A percentile compares a stretch with the other conserved stretches of the same genome.
Conservation (phyloP, 345 rosid genomes). For the Turritis glabra region DNA sequence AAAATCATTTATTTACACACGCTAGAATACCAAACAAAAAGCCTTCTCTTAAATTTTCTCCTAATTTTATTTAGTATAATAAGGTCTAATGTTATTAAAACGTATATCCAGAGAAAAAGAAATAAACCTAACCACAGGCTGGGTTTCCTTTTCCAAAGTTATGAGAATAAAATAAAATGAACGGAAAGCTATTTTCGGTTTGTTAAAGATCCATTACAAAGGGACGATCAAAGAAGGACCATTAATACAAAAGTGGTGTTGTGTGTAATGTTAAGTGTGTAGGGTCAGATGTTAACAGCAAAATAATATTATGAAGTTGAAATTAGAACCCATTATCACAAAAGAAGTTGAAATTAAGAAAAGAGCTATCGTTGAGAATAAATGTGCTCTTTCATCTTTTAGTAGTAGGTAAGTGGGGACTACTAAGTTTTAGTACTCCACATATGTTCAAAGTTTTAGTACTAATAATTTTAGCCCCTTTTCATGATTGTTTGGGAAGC, state of each 20-base stretch:
- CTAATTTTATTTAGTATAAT: neutral
- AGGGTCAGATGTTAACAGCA: slow-evolving; percentile 35
- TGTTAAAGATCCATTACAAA: slow-evolving; percentile 35
- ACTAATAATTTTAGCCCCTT: slow-evolving; percentile 19
- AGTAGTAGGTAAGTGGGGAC: slow-evolving; percentile 37
- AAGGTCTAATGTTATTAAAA: slow-evolving; percentile 8
- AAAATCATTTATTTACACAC: slow-evolving; percentile 16
- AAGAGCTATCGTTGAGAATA: slow-evolving; percentile 2
- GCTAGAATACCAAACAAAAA: slow-evolving; percentile 1
- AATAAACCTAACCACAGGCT: slow-evolving; percentile 24
- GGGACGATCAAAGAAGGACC: slow-evolving; percentile 24
- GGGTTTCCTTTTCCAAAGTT: slow-evolving; percentile 23
- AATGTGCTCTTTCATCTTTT: slow-evolving; percentile 30
- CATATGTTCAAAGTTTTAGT: slow-evolving; percentile 32
- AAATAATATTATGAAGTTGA: slow-evolving; percentile 22
- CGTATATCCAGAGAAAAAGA: slow-evolving; percentile 26
- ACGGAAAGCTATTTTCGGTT: slow-evolving; percentile 30
- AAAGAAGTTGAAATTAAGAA: slow-evolving; percentile 5
- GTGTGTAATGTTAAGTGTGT: slow-evolving; percentile 14
- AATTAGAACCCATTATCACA: slow-evolving; percentile 1
- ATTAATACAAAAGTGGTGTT: slow-evolving; percentile 13
- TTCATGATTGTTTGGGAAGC: slow-evolving; percentile 21
- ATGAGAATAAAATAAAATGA: slow-evolving; percentile 4
- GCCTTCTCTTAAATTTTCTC: slow-evolving; percentile 17
- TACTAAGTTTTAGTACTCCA: neutral